Evolutionary conservation across 2,329 filamentous ascomycete genomes (phyloP).

Genomic region (Hypoxylon sp.): DNA sequence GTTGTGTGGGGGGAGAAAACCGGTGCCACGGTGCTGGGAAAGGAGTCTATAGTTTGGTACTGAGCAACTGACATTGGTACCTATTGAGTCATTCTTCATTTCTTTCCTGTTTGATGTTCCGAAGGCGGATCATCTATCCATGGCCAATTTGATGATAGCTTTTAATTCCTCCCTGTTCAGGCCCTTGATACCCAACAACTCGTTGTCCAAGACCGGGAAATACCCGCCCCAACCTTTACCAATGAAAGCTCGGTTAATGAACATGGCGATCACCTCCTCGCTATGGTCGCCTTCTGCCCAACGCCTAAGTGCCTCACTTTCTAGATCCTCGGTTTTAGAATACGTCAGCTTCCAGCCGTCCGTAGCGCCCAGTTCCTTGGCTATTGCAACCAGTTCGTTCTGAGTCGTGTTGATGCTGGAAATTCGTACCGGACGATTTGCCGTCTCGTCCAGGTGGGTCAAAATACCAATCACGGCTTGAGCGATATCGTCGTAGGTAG

Average conservation of each 20-base stretch:
- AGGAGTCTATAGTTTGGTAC: slow-evolving; percentile 23
- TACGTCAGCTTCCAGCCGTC: slow-evolving; percentile 46
- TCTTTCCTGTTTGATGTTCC: slow-evolving; percentile 5
- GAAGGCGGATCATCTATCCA: slow-evolving; percentile 34
- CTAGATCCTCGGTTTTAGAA: slow-evolving; percentile 40
- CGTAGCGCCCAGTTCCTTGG: slow-evolving; percentile 44
- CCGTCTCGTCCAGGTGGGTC: slow-evolving; percentile 45
- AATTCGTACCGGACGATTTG: slow-evolving; percentile 43
- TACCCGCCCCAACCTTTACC: slow-evolving; percentile 47
- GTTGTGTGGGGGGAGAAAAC: slow-evolving; percentile 22
- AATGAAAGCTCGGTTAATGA: slow-evolving; percentile 46
- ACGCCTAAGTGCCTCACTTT: slow-evolving; percentile 38
- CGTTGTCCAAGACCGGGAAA: slow-evolving; percentile 43
- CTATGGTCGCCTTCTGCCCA: slow-evolving; percentile 46
- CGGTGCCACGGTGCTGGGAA: slow-evolving; percentile 35
- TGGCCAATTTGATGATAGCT: slow-evolving; percentile 42
- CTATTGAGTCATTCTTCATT: slow-evolving; percentile 29
- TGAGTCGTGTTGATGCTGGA: slow-evolving; percentile 45
- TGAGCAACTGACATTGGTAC: slow-evolving; percentile 19
- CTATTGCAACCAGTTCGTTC: slow-evolving; percentile 43
- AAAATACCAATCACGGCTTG: slow-evolving; percentile 45
- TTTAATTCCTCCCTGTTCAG: slow-evolving; percentile 41
- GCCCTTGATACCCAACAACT: slow-evolving; percentile 44
- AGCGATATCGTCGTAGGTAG: slow-evolving; percentile 43
- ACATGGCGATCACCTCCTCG: slow-evolving; percentile 47